phyloP scores from a whole-genome alignment of 1,284 basidiomycete species.

The Porodaedalea pini region DNA sequence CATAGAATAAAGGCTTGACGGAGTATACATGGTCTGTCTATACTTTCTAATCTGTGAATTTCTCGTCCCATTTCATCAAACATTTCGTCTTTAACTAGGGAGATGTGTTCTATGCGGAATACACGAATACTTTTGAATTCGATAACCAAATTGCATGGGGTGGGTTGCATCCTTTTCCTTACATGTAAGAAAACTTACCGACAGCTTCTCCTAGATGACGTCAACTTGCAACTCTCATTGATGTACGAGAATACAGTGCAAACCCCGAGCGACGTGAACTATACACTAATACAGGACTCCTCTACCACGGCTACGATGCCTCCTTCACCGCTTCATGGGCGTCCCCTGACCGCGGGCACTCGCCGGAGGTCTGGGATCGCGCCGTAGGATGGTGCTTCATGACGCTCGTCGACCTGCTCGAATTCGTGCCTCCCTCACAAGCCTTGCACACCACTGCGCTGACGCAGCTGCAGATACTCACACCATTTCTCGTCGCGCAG shows the following conservation, averaged over 20 bases:
- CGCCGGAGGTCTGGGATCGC: constrained; percentile 47
- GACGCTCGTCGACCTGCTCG: constrained; percentile 43
- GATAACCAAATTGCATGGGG: constrained; percentile 21
- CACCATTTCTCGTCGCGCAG: constrained; percentile 36
- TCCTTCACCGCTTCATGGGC: constrained; percentile 43
- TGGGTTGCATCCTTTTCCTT: not conserved
- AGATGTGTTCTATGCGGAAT: constrained; percentile 20
- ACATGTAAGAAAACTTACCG: constrained; percentile 24
- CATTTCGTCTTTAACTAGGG: not conserved
- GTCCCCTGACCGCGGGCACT: constrained; percentile 42
- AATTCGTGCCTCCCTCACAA: constrained; percentile 24
- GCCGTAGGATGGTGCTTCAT: constrained; percentile 49
- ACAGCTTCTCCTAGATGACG: constrained; percentile 30
- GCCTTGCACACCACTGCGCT: constrained; percentile 32
- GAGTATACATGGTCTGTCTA: constrained; percentile 5
- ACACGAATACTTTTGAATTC: constrained; percentile 17
- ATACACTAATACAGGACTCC: constrained; percentile 37
- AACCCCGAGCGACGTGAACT: constrained; percentile 21
- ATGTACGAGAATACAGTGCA: constrained; percentile 44
- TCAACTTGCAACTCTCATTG: constrained; percentile 40
- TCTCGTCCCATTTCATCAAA: not conserved
- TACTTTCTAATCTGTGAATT: not conserved
- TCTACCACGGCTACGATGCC: constrained; percentile 50
- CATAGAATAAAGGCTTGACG: not conserved
- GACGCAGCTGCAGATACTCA: constrained; percentile 33